Evolutionary conservation across 2,329 filamentous ascomycete species (phyloP).

Genomic region (Aspergillus cejpii): DNA sequence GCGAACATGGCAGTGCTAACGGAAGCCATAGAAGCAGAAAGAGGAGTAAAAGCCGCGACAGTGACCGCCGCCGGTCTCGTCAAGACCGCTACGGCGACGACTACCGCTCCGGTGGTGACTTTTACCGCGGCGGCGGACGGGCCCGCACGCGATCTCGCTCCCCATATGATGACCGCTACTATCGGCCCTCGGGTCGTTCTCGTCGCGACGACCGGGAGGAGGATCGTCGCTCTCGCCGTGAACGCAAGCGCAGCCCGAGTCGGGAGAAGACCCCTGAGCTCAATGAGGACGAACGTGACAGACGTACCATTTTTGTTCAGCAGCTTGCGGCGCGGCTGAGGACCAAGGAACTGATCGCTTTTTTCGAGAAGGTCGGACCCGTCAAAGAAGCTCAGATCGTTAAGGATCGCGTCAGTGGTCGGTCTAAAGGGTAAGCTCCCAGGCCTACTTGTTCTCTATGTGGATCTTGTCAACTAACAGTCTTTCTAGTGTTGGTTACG

Average conservation of each 20-base stretch:
- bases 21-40: constrained; percentile 71
- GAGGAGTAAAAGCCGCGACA: constrained; percentile 71
- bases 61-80: constrained; percentile 65
- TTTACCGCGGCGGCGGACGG: constrained; percentile 59
- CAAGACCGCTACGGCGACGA: constrained; percentile 58
- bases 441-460: constrained; percentile 2
- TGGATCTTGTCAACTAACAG: constrained; percentile 7
- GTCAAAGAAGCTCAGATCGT: constrained; percentile 98
- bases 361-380: constrained; percentile 90
- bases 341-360: constrained; percentile 84
- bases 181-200: constrained; percentile 46
- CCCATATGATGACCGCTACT: constrained; percentile 55
- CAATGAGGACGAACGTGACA: constrained; percentile 93
- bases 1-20: constrained; percentile 65
- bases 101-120: constrained; percentile 57
- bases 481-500: constrained; percentile 80
- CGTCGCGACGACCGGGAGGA: constrained; percentile 46
- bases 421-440: constrained; percentile 90
- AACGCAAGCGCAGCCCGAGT: constrained; percentile 42
- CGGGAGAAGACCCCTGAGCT: constrained; percentile 55
- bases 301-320: constrained; percentile 95
- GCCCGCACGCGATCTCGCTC: constrained; percentile 66
- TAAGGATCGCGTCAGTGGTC: constrained; percentile 91
- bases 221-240: constrained; percentile 48
- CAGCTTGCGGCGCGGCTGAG: constrained; percentile 90